These are phyloP conservation scores for Lactifluus hygrophoroides DNA, from an alignment of 768 basidiomycete species.

Conservation along the genomic window DNA sequence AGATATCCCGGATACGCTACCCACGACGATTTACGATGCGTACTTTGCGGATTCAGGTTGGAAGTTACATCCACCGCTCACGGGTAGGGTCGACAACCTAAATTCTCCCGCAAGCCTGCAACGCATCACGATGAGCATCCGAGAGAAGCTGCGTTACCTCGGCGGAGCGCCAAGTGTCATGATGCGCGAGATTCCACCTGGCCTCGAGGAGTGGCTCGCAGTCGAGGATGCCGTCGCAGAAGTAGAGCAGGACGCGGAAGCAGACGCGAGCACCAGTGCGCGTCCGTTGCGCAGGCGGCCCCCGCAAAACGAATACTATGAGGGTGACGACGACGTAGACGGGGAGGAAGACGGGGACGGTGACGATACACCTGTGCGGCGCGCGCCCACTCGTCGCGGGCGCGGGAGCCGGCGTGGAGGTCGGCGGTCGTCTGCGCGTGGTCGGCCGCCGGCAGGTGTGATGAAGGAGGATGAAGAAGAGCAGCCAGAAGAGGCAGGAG, in stretches of 20 bases:
- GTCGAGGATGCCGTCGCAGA: constrained; percentile 56
- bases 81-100: constrained; percentile 86
- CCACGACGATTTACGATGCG: constrained; percentile 80
- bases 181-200: constrained; percentile 95
- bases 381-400: constrained; percentile 25
- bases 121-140: constrained; percentile 75
- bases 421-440: neutral
- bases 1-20: constrained; percentile 77
- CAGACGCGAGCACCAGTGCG: constrained; percentile 48
- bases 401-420: constrained; percentile 21
- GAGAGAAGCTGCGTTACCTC: constrained; percentile 83
- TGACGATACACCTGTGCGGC: constrained; percentile 23
- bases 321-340: constrained; percentile 45
- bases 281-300: constrained; percentile 34
- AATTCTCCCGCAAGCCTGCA: constrained; percentile 80
- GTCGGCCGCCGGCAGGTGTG: constrained; percentile 7
- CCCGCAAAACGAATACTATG: constrained; percentile 63
- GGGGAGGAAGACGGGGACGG: constrained; percentile 40
- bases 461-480: constrained; percentile 25
- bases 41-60: constrained; percentile 90
- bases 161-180: constrained; percentile 95
- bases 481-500: constrained; percentile 31
- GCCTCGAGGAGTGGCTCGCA: constrained; percentile 65
- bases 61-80: constrained; percentile 89
- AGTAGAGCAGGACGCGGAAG: constrained; percentile 68